Evolutionary conservation across 2,329 filamentous ascomycete genomes (phyloP).

Genomic region (Alternaria sp.): DNA sequence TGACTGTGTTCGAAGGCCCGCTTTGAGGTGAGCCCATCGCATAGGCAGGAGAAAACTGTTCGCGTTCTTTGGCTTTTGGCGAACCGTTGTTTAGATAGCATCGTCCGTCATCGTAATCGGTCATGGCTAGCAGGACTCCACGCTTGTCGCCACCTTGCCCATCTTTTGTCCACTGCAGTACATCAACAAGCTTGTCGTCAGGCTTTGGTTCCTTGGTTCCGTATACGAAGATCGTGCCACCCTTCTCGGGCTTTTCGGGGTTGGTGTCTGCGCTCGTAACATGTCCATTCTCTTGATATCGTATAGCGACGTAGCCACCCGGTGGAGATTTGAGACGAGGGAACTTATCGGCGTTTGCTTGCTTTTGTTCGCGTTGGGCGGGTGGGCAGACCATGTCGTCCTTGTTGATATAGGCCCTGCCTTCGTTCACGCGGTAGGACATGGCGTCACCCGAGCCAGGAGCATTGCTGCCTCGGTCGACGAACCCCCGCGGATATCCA

Average conservation of each 20-base stretch:
- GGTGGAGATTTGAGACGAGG: conserved; percentile 66
- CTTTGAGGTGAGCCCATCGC: conserved; percentile 51
- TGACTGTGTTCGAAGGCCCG: too few species aligned
- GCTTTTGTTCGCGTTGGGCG: conserved; percentile 62
- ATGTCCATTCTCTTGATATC: conserved; percentile 60
- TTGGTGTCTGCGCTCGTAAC: conserved; percentile 50
- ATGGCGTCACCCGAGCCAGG: too few species aligned
- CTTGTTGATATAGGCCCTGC: too few species aligned
- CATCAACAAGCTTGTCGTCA: conserved; percentile 65
- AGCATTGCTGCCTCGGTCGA: too few species aligned
- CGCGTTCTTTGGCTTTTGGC: conserved; percentile 54
- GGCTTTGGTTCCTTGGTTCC: conserved; percentile 56
- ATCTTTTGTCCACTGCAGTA: conserved; percentile 81
- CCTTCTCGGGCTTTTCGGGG: conserved; percentile 51
- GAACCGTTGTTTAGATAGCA: conserved; percentile 72
- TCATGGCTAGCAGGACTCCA: conserved; percentile 75
- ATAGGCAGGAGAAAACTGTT: conserved; percentile 61
- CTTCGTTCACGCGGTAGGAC: too few species aligned
- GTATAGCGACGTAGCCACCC: conserved; percentile 56
- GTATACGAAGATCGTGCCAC: conserved; percentile 57
- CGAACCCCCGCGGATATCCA: conserved; percentile 69
- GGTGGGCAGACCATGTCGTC: conserved; percentile 64
- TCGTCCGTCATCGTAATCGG: conserved; percentile 87
- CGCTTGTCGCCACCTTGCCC: conserved; percentile 81
- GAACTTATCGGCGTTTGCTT: conserved; percentile 58